Evolutionary conservation across 148 eudicot genomes (phyloP).

Genomic region (Drosera capensis): DNA sequence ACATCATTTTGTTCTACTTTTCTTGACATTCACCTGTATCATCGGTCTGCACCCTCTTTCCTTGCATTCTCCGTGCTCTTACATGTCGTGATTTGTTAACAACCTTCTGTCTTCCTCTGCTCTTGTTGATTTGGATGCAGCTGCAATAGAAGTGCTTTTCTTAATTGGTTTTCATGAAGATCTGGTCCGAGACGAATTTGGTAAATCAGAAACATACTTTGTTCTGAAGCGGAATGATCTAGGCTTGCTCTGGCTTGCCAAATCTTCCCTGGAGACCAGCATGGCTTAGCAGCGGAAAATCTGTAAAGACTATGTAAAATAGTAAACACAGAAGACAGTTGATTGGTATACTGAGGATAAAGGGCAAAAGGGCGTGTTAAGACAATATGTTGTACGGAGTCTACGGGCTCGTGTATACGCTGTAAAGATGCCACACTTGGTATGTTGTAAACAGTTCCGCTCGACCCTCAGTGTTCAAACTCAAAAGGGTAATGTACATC

Average conservation of each 20-base stretch:
- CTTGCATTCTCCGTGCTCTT: not conserved
- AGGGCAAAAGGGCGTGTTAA: too few relatives aligned
- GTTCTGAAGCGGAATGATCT: conserved; percentile 73
- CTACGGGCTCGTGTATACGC: too few relatives aligned
- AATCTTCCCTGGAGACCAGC: conserved; percentile 54
- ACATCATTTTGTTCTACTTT: not conserved
- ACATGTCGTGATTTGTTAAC: not conserved
- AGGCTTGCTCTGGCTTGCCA: conserved; percentile 86
- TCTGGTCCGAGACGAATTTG: conserved; percentile 24
- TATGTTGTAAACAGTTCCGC: too few relatives aligned
- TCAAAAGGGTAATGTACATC: too few relatives aligned
- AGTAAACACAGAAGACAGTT: too few relatives aligned
- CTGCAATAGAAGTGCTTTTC: conserved; percentile 62
- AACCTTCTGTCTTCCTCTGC: not conserved
- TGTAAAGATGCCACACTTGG: too few relatives aligned
- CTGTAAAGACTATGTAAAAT: too few relatives aligned
- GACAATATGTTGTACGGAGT: too few relatives aligned
- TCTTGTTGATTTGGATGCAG: conserved; percentile 19
- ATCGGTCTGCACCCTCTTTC: too few relatives aligned
- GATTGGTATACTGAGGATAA: too few relatives aligned
- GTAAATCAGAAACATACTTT: conserved; percentile 43
- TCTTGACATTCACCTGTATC: too few relatives aligned
- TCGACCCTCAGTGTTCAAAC: too few relatives aligned
- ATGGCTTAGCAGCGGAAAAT: conserved; percentile 14
- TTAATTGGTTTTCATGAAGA: conserved; percentile 73